These are phyloP conservation scores for Nannochloropsis limnetica DNA, from an alignment of 352 stramenopile species.

Conservation along the genomic window DNA sequence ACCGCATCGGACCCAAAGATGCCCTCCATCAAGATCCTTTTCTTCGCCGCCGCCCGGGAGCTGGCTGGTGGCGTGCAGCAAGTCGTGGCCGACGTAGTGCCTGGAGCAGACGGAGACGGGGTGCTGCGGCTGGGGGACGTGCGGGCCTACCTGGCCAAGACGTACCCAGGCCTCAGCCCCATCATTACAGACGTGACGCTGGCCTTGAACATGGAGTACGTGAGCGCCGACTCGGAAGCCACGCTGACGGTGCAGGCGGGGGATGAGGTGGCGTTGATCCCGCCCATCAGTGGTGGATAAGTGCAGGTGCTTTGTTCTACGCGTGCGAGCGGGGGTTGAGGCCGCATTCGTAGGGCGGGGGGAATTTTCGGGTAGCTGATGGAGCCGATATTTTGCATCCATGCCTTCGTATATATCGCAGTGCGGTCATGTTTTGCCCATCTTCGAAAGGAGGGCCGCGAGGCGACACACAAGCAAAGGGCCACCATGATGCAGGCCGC, in stretches of 20 bases:
- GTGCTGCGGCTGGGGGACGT: not conserved
- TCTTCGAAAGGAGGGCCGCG: too few relatives aligned
- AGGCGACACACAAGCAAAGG: not conserved
- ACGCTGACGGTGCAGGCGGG: constrained; percentile 15
- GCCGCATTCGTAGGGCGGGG: not conserved
- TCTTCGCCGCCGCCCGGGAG: not conserved
- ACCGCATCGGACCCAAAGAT: too few relatives aligned
- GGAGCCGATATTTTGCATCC: too few relatives aligned
- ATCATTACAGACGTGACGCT: constrained; percentile 23
- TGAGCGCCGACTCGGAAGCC: not conserved
- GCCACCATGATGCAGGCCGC: too few relatives aligned
- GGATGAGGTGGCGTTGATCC: constrained; percentile 5
- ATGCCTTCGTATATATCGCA: too few relatives aligned
- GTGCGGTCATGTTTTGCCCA: not conserved
- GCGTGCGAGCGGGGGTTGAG: not conserved
- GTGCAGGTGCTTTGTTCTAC: not conserved
- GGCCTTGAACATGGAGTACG: constrained; percentile 24
- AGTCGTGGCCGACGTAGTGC: not conserved
- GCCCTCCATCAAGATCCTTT: constrained; percentile 22
- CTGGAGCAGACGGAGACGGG: not conserved
- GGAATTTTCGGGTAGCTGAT: not conserved
- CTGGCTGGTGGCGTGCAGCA: constrained; percentile 3
- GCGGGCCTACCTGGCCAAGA: not conserved
- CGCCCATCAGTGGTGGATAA: constrained; percentile 18
- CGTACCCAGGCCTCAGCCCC: not conserved